Evolutionary conservation across 805 yeast species (phyloP).

Genomic region (Kazachstania viticola): DNA sequence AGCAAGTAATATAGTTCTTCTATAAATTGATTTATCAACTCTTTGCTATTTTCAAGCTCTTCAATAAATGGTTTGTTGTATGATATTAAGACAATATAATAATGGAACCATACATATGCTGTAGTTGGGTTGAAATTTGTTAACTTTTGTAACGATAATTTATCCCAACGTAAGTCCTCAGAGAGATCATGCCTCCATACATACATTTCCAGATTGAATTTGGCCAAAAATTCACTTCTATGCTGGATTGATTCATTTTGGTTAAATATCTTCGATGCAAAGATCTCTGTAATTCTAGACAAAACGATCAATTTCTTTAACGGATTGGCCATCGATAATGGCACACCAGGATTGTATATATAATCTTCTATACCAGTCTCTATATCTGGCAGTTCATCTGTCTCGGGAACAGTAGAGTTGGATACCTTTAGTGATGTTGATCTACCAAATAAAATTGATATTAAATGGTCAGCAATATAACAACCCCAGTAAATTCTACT

Average conservation of each 20-base stretch:
- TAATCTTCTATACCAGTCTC: conserved; percentile 46
- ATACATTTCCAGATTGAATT: conserved; percentile 36
- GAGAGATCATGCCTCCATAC: conserved; percentile 39
- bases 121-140: conserved; percentile 37
- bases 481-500: conserved; percentile 54
- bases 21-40: conserved; percentile 15
- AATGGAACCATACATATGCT: conserved; percentile 38
- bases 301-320: conserved; percentile 31
- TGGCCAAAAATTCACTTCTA: conserved; percentile 26
- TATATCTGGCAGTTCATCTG: conserved; percentile 44
- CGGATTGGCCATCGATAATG: conserved; percentile 16
- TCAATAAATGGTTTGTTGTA: conserved; percentile 43
- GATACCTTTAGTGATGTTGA: conserved; percentile 40
- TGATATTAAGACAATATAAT: conserved; percentile 43
- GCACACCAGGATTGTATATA: conserved; percentile 25
- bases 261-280: conserved; percentile 18
- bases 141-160: conserved; percentile 25
- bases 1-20: conserved; percentile 16
- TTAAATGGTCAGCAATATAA: conserved; percentile 47
- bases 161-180: conserved; percentile 34
- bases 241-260: conserved; percentile 20
- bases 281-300: conserved; percentile 25
- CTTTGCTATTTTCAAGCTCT: conserved; percentile 12
- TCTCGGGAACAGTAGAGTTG: conserved; percentile 48
- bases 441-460: conserved; percentile 43